Percentiles rank a stretch among this genome's conserved stretches.
Evolutionary conservation across 106 monocot species (phyloP).

Genomic region (Dendrobium huoshanense): DNA sequence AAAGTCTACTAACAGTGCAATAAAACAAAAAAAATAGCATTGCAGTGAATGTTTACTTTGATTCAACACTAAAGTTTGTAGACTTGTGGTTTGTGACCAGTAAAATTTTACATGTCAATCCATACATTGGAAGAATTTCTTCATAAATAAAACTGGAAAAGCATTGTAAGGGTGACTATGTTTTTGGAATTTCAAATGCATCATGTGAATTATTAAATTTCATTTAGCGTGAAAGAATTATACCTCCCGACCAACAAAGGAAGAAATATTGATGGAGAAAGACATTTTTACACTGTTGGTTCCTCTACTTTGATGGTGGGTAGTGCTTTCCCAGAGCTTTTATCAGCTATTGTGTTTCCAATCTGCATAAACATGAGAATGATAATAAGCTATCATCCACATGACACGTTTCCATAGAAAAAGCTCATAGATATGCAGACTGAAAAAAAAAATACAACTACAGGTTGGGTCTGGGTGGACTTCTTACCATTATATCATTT

Average conservation of each 20-base stretch:
- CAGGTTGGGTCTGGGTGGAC: too few species aligned
- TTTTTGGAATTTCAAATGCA: background rate
- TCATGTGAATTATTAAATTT: background rate
- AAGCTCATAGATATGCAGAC: too few species aligned
- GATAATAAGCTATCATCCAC: too few species aligned
- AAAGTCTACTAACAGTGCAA: background rate
- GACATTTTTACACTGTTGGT: constrained; percentile 96
- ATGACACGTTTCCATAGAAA: too few species aligned
- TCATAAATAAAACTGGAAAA: too few species aligned
- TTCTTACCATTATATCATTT: too few species aligned
- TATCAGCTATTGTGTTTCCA: too few species aligned
- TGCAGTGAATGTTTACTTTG: background rate
- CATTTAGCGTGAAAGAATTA: background rate
- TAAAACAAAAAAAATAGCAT: background rate
- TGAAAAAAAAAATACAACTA: too few species aligned
- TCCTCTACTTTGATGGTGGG: constrained; percentile 91
- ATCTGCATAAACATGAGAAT: too few species aligned
- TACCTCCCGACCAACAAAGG: constrained; percentile 97
- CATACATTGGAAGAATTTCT: too few species aligned
- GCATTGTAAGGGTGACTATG: too few species aligned
- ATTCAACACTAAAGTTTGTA: background rate
- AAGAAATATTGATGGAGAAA: constrained; percentile 91
- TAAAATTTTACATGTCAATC: background rate
- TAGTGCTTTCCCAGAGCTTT: constrained; percentile 20
- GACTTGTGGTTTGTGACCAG: background rate